These are phyloP conservation scores for Adansonia grandidieri DNA, from an alignment of 441 rosid species.

Conservation along the genomic window DNA sequence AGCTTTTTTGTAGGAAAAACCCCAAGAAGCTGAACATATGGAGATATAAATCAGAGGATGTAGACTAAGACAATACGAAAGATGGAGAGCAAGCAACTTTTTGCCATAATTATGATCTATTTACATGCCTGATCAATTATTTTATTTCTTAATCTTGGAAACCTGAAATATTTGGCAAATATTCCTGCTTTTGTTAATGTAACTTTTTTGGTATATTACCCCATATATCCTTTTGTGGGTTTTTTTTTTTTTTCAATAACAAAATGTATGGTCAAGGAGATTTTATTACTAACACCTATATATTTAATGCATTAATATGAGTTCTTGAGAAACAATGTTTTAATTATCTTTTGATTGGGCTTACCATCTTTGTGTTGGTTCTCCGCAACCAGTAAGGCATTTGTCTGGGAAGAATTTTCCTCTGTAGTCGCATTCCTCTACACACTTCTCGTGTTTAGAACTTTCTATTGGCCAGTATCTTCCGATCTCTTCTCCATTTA, in stretches of 20 bases:
- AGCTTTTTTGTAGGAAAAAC: not conserved
- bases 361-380: constrained; percentile 97
- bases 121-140: not conserved
- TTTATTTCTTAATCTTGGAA: not conserved
- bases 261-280: constrained; percentile 1
- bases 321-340: not conserved
- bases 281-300: constrained; percentile 1
- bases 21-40: not conserved
- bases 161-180: not conserved
- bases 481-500: constrained; percentile 95
- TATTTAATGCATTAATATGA: not conserved
- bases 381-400: constrained; percentile 87
- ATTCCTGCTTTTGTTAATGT: not conserved
- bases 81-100: not conserved
- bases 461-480: constrained; percentile 80
- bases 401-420: constrained; percentile 81
- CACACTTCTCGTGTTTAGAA: constrained; percentile 54
- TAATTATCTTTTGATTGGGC: not conserved
- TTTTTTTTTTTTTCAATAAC: not conserved
- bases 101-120: not conserved
- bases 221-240: not conserved
- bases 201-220: constrained; percentile 5
- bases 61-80: not conserved
- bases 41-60: not conserved
- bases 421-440: constrained; percentile 74